Evolutionary conservation across 2,329 filamentous ascomycete genomes (phyloP), one percentile per base, ranked within the genome.

Genomic region (Aspergillus sp.): DNA sequence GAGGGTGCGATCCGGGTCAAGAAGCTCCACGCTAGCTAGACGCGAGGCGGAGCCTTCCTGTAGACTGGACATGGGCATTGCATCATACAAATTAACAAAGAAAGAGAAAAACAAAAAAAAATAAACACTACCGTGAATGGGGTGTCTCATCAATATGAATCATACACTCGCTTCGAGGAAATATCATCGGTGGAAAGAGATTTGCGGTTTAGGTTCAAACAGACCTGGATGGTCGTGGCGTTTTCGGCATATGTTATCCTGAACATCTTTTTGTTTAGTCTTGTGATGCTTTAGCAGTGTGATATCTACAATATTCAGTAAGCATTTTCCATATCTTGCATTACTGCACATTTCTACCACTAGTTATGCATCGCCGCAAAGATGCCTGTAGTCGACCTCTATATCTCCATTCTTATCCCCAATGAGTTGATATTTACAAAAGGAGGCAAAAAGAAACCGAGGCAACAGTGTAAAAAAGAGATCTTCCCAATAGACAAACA

Each of bases 1-100:
- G 94, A 99, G 75, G 94, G 94, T 40, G 82, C 84, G 2, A 84
- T 87, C 53, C 84, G 88, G 68, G 79, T 97, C 58, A 96, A 88
- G 82, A 99, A 99, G 81, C 73, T 96, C 71, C 90, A 88, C 68
- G 78, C 81, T 44, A 79, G 74, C 60, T 23, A 11, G 34, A 51
- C 36, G 16, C 17, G 32, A 29, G 25, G 1, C 25, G 25, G 4
- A 11, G 25, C 25, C 11, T 10, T 23, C 6, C 21, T 29, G 7
- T 29, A 29, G 25, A 29, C 9, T 29, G 25, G 11, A 29, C 25
- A 29, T 29, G 25, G 25, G 7, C 25, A 29, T 29, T 29, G 1
- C 25, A 29, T 10, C 7, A 29, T 29, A 29, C 25, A 29, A 23
- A 29, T 10, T 10, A 29, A 29, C 25, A 6, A 23, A 23, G 21